Evolutionary conservation across 2,329 filamentous ascomycete species (phyloP), one percentile per base, ranked within the genome.

Genomic region (Apiospora phragmitis): DNA sequence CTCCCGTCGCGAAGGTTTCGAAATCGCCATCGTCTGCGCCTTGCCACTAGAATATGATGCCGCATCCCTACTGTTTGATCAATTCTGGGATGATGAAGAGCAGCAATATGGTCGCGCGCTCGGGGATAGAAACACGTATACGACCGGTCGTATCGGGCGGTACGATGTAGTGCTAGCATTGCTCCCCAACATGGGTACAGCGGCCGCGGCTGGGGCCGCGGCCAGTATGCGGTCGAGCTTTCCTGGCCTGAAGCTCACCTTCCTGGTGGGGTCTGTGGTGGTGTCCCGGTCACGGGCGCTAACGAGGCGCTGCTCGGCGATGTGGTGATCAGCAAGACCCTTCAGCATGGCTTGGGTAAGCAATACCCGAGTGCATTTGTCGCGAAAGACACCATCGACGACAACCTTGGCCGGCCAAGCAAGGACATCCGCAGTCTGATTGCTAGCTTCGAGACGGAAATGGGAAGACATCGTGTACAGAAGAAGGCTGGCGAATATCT

Each of bases 21-120:
- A 77, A n/a, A 73, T 82, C 51, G 79, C 79, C 14, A 76, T 82
- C 24, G 77, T 82, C 47, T 83, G 81, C 70, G 80, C 81, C 5
- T 72, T 82, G 18, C 70, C 74, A 24, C 70, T 74, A 16, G 80
- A 83, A 70, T 75, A 74, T 26, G 75, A 79, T 42, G 80, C 80
- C 29, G 76, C 79, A 16, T 32, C 71, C 12, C 68, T 72, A 9
- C 62, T 77, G 4, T 74, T 81, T 24, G 80, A 82, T 67, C 69
- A 79, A 26, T 65, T 73, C n/a, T 81, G 75, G 75, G 73, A 77
- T 24, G 71, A 77, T 6, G 55, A 62, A 26, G 55, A 29, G 16
- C 16, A 62, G 16, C 55, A 18, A 29, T 62, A 62, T 16, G 55
- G 55, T 16, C 55, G 55, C 32, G 55, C 55, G n/a, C n/a, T 7